Evolutionary conservation across 2,329 filamentous ascomycete genomes (phyloP), one percentile per base, ranked within the genome.

Genomic region (Ceratocystis diversiconidia): DNA sequence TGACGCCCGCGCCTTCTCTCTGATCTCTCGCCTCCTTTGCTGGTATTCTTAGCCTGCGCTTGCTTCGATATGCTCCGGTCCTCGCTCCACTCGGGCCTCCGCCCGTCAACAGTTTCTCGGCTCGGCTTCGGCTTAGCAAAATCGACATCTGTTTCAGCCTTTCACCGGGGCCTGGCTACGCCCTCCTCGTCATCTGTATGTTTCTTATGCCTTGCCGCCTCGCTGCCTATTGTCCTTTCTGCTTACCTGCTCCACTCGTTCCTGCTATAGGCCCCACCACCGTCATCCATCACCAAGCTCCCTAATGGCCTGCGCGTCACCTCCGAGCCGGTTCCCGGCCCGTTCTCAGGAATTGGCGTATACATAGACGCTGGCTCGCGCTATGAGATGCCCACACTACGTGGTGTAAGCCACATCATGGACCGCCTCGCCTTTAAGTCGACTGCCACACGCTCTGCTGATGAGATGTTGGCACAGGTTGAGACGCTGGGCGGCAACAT

Each of bases 311-410:
- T 99, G 70, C 89, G 92, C 66, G 90, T 99, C 67, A 94, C 94
- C 28, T 96, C 92, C 57, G 94, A 99, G 75, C 91, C 92, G 66
- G 82, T 97, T 10, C 92, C 92, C 0, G 94, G 94, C 52, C 92
- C 92, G 70, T 99, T 99, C 75, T 89, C 92, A 3, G 94, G 91
- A 62, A 88, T 99, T 17, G 94, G 94, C 57, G 90, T 97, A 69
- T 99, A 96, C 77, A 85, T 99, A 73, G 92, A 97, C 74, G 91
- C 90, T 36, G 94, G 94, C 17, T 97, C 94, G 65, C 85, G 94
- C 70, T 97, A 94, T 78, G 94, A 99, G 76, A 92, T 89, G 73
- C 82, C 86, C 52, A 85, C 85, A 61, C 79, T 99, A 65, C 86
- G 90, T 67, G 94, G 94, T 57, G 89, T 95, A 32, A 96, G 91